Evolutionary conservation across 78 protist species (phyloP), one percentile per base, ranked within the genome.

Genomic region (Isochrysis galbana): DNA sequence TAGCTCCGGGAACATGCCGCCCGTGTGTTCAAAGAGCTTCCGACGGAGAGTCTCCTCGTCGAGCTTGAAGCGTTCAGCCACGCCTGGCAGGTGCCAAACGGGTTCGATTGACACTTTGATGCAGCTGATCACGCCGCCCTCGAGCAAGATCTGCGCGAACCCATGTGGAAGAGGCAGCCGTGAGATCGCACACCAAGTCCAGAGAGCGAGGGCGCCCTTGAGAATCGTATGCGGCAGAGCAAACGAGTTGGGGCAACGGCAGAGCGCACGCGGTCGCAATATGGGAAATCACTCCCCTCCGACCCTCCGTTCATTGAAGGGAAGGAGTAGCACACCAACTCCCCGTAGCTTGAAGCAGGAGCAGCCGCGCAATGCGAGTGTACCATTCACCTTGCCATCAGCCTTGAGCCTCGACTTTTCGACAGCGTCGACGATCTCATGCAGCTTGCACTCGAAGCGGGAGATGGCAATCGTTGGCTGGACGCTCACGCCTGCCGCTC

Each of bases 31-130:
- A 48, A 41, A 80, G 32, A 80, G 55, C 25, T 14, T 22, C 25
- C 36, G 90, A 0, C 94, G 90, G 17, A 92, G 91, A 46, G 83
- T 34, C 1, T 17, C 44, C 91, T 87, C 94, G 2, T 61, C 25
- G 86, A 87, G 70, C 47, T 45, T 45, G 67, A 92, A 92, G 47
- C 94, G 80, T 72, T 86, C 11, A 3, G 94, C 94, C 34, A 92
- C 51, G 67, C 94, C 94, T 2, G 94, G 94, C 10, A 92, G 87
- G 87, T 86, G 39, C 94, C 94, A 92, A 19, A 92, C 94, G 38
- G 90, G 94, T 29, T 92, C 94, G 88, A 92, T 72, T 22, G 94
- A 89, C 14, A 46, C 46, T 48, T 92, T 92, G 69, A 90, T 48
- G 19, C 5, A 69, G 19, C 29, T 23, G 10, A 21, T 11, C 5